phyloP scores from a whole-genome alignment of 192 early-diverging fungal genomes.

The Entomortierella lignicola region DNA sequence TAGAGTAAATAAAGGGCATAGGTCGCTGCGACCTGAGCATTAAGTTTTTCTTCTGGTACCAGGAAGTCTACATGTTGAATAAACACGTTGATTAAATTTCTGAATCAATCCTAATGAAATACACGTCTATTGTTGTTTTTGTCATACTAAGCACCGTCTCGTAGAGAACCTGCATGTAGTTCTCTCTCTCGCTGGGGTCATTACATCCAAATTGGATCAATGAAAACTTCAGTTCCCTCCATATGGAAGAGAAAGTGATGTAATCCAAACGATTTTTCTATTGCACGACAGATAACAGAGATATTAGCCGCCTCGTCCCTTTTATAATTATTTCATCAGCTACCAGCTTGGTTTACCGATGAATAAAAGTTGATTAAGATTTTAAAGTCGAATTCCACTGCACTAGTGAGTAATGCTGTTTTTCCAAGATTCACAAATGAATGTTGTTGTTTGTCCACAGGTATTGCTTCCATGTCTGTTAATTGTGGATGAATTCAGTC shows the following conservation, averaged over 20 bases:
- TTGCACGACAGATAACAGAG: not conserved
- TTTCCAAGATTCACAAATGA: no score
- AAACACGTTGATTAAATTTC: no score
- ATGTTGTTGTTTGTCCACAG: no score
- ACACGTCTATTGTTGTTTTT: not conserved
- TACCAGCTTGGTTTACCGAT: no score
- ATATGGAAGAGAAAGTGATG: constrained; percentile 4
- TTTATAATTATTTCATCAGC: no score
- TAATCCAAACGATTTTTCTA: constrained; percentile 19
- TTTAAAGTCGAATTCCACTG: no score
- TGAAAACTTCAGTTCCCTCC: constrained; percentile 8
- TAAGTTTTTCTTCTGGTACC: not conserved
- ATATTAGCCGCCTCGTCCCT: no score
- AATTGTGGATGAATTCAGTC: no score
- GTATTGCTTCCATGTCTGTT: no score
- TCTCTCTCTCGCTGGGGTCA: not conserved
- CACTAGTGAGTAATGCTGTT: no score
- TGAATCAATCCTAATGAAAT: not conserved
- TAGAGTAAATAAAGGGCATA: constrained; percentile 22
- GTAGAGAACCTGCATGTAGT: constrained; percentile 3
- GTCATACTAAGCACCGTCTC: constrained; percentile 12
- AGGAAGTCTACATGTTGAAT: no score
- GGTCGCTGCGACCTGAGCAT: constrained; percentile 1
- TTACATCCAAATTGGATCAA: constrained; percentile 22
- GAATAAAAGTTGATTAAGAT: no score